These are phyloP conservation scores for Sugiyamaella pinicola DNA, from an alignment of 1,139 yeast species.

Conservation along the genomic window DNA sequence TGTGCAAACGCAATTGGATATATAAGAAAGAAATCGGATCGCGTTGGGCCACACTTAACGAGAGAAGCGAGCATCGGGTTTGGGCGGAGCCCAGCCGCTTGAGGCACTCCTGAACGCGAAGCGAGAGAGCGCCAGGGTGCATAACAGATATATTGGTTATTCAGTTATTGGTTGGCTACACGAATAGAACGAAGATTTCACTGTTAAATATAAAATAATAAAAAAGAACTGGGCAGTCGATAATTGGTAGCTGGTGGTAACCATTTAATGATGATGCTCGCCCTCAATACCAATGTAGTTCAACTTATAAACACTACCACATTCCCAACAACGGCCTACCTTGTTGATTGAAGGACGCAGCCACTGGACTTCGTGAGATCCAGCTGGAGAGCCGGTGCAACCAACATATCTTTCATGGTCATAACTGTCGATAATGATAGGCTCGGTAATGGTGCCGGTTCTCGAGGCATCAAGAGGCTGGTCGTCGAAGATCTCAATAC, in stretches of 20 bases:
- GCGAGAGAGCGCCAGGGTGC: background rate
- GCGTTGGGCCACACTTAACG: background rate
- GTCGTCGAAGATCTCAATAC: conserved; percentile 92
- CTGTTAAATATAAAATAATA: conserved; percentile 11
- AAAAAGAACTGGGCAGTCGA: conserved; percentile 2
- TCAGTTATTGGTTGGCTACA: background rate
- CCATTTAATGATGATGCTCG: conserved; percentile 45
- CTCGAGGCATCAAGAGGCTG: conserved; percentile 87
- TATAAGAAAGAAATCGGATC: background rate
- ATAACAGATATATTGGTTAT: conserved; percentile 13
- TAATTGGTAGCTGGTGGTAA: too few species aligned
- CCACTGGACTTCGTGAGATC: conserved; percentile 90
- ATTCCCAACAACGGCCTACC: conserved; percentile 97
- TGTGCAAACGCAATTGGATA: background rate
- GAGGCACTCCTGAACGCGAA: too few species aligned
- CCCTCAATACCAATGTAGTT: conserved; percentile 82
- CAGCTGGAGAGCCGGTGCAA: conserved; percentile 95
- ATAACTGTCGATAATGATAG: conserved; percentile 86
- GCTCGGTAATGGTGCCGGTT: conserved; percentile 84
- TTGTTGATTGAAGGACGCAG: conserved; percentile 82
- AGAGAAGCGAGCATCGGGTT: conserved; percentile 4
- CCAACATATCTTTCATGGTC: conserved; percentile 96
- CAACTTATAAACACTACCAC: conserved; percentile 92
- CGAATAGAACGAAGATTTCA: background rate
- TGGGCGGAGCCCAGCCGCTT: conserved; percentile 12